Conservation (phyloP, 176 grass and related monocot genomes). For the Oryza australiensis region DNA sequence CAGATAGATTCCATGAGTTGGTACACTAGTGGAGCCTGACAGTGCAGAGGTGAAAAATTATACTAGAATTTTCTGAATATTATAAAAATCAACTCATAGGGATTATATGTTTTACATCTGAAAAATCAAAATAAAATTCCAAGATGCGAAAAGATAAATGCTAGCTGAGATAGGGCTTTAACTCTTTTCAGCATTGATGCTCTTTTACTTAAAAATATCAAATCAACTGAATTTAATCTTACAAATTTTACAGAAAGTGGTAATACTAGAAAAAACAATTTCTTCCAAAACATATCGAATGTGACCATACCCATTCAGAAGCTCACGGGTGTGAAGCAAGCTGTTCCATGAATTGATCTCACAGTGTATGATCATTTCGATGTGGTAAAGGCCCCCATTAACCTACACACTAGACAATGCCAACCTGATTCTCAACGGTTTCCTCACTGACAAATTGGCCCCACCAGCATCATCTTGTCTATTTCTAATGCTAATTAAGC, state of each 20-base stretch:
- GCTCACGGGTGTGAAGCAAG: neutral
- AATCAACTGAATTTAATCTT: no score
- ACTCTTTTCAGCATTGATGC: no score
- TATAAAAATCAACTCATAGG: neutral
- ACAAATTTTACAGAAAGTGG: neutral
- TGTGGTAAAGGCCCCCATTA: neutral
- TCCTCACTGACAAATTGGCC: neutral
- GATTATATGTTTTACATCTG: neutral
- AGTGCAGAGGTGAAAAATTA: neutral
- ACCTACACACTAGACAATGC: neutral
- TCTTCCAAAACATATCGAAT: neutral
- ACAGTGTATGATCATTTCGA: neutral
- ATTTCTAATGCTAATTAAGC: neutral
- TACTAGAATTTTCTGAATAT: neutral
- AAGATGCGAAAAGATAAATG: neutral
- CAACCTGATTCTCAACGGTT: neutral
- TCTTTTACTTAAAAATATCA: no score
- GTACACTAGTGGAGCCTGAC: neutral
- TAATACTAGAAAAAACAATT: neutral
- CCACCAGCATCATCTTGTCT: neutral
- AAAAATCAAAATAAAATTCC: neutral
- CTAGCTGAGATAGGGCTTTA: no score
- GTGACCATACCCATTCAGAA: neutral
- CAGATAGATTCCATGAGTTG: neutral
- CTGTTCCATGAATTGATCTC: neutral